phyloP scores from a whole-genome alignment of 169 alveolate genomes.

The Plasmodium ovale region DNA sequence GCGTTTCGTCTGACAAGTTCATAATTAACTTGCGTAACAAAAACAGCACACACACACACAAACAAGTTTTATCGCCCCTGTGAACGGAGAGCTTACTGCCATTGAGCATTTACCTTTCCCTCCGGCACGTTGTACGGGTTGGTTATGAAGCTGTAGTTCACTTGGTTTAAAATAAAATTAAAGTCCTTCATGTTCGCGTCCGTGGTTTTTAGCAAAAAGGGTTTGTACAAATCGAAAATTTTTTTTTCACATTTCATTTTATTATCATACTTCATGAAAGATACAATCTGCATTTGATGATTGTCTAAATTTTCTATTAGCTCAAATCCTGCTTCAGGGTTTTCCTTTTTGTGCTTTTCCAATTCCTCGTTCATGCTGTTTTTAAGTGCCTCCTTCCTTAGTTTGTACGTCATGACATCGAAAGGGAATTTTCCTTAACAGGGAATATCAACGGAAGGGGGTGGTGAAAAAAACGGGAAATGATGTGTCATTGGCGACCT shows the following conservation, averaged over 20 bases:
- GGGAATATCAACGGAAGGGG: background rate
- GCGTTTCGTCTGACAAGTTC: background rate
- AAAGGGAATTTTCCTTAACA: conserved; percentile 66
- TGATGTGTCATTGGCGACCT: background rate
- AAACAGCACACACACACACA: no score
- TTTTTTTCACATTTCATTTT: conserved; percentile 69
- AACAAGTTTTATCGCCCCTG: background rate
- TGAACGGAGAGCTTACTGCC: background rate
- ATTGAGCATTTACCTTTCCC: background rate
- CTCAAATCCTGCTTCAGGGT: background rate
- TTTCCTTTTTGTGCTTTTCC: conserved; percentile 25
- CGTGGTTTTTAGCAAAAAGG: conserved; percentile 48
- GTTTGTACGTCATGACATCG: conserved; percentile 63
- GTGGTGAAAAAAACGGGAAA: background rate
- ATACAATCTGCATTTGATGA: conserved; percentile 38
- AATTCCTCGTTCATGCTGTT: conserved; percentile 65
- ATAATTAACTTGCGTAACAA: background rate
- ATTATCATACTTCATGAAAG: conserved; percentile 36
- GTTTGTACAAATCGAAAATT: conserved; percentile 47
- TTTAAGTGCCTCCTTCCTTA: conserved; percentile 44
- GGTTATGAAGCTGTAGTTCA: conserved; percentile 29
- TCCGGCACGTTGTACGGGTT: conserved; percentile 65
- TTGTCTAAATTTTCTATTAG: conserved; percentile 17
- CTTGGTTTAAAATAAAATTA: conserved; percentile 30
- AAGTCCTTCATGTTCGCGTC: conserved; percentile 15